Evolutionary conservation across 345 rosid genomes (phyloP), one percentile per base, ranked within the genome.

Genomic region (Moricandia moricandioides): DNA sequence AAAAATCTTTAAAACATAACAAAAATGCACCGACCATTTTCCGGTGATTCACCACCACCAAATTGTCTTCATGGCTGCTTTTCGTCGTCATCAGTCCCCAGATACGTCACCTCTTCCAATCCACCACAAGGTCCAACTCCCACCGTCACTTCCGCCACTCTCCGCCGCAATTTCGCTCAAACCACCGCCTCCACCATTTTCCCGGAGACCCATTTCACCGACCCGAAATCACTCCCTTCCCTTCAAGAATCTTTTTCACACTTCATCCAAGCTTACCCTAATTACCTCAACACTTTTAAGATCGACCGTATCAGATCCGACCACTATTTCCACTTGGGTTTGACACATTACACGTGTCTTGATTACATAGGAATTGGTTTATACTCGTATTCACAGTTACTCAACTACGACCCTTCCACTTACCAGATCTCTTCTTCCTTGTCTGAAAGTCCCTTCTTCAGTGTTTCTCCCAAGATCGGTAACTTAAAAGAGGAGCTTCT

Each of bases 281-380:
- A 85, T 8, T 91, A 84, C 81, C 40, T 78, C 4, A 88, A 88
- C 0, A 86, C 92, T 26, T 56, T 78, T 27, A 84, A 67, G 35
- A 81, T 91, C 35, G 97, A 94, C 54, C 85, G 78, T 10, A 86
- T 91, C 33, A 84, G 97, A 76, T 83, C 83, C 9, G 81, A 80
- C 37, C 91, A 91, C 14, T 94, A 91, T 69, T 77, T 74, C 30
- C 93, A 94, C 83, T 91, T 94, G 64, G 84, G 87, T 2, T 63
- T 70, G 21, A 77, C 89, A 62, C 85, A 85, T 71, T 81, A 82
- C 82, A 86, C 93, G 61, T 94, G 97, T 77, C 94, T 94, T 71
- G 98, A 94, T 80, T 94, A 94, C 79, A 87, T 91, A 0, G 98
- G 98, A 31, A 85, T 86, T 11, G 97, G 98, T 63, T 87, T 94